Evolutionary conservation across 169 alveolate species (phyloP).

Genomic region (Amoebophrya sp.): DNA sequence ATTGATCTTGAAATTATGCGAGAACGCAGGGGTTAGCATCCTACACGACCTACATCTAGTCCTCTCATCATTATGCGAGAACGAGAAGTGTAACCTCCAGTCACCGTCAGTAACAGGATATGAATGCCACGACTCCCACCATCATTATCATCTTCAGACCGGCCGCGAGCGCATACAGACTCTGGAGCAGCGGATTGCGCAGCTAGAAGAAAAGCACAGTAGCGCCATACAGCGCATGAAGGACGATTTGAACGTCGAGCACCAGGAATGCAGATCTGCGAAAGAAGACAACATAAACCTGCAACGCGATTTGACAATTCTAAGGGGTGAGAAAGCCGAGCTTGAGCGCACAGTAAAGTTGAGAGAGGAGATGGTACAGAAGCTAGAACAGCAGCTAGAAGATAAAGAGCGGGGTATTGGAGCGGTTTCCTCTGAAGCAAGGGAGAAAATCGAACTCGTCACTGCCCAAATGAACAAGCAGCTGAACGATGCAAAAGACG

Average conservation of each 20-base stretch:
- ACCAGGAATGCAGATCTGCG: neutral
- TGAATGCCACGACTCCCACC: too few species aligned
- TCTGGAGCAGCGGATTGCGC: neutral
- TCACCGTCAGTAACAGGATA: too few species aligned
- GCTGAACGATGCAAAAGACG: constrained; percentile 17
- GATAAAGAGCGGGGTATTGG: neutral
- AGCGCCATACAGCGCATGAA: neutral
- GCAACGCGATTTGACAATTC: neutral
- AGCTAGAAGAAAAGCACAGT: neutral
- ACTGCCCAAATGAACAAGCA: neutral
- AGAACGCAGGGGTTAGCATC: neutral
- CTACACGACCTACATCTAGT: neutral
- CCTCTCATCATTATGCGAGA: neutral
- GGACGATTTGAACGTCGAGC: neutral
- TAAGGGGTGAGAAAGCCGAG: neutral
- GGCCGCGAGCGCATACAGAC: neutral
- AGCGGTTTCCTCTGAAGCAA: neutral
- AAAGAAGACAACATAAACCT: neutral
- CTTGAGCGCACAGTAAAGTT: neutral
- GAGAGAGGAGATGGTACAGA: neutral
- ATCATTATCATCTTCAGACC: too few species aligned
- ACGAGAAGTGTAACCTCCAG: neutral
- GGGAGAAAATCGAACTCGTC: neutral
- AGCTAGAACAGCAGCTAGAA: neutral
- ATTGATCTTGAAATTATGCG: neutral